A percentile compares a stretch with the other conserved stretches of the same genome.
These are phyloP conservation scores for Citeromyces matritensis DNA, from an alignment of 805 yeast genomes.

Conservation along the genomic window DNA sequence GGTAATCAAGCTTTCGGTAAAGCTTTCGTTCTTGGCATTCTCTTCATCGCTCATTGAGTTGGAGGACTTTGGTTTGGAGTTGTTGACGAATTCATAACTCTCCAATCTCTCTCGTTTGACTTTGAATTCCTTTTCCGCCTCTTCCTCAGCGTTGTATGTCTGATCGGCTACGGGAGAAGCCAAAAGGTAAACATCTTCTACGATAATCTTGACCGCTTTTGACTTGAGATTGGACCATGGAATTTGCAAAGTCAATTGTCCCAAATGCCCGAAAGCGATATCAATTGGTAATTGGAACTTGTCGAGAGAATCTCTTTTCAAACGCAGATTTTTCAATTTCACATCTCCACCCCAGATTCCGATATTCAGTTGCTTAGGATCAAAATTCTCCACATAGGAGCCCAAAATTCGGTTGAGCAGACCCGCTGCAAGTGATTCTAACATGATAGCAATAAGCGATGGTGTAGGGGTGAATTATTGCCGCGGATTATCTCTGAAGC, in stretches of 20 bases:
- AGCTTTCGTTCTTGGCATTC: conserved; percentile 51
- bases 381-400: conserved; percentile 83
- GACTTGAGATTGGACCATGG: conserved; percentile 95
- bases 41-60: conserved; percentile 18
- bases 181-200: conserved; percentile 76
- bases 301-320: conserved; percentile 84
- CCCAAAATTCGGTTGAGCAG: conserved; percentile 50
- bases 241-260: conserved; percentile 77
- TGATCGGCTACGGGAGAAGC: conserved; percentile 60
- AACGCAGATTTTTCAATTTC: conserved; percentile 56
- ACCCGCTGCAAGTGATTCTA: conserved; percentile 52
- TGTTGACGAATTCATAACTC: conserved; percentile 48
- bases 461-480: not conserved
- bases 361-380: conserved; percentile 85
- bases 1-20: conserved; percentile 75
- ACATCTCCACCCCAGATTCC: conserved; percentile 99
- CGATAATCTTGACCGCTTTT: conserved; percentile 77
- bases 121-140: conserved; percentile 41
- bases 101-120: conserved; percentile 53
- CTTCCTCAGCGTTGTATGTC: conserved; percentile 40
- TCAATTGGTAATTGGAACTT: conserved; percentile 74
- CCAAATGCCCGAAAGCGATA: conserved; percentile 80
- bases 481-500: too few species aligned
- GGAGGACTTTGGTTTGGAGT: conserved; percentile 15
- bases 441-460: conserved; percentile 22